These are phyloP conservation scores for Adenanthera pavonina DNA, from an alignment of 306 rosid species.

Conservation along the genomic window DNA sequence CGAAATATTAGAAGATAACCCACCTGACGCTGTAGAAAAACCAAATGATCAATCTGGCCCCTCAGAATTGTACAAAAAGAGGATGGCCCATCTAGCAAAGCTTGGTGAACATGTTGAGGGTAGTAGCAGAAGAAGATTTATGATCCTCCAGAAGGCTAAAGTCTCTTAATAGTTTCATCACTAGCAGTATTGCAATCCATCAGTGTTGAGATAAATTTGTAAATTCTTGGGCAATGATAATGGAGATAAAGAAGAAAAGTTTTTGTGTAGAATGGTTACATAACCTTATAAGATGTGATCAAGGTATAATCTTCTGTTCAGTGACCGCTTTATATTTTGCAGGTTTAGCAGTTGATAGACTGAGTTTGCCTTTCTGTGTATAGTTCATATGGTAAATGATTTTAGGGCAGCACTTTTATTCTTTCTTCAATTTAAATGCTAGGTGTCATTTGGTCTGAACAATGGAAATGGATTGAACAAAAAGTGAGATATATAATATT, in stretches of 20 bases:
- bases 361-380: conserved; percentile 2
- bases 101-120: conserved; percentile 62
- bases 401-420: conserved; percentile 1
- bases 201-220: background rate
- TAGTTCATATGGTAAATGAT: conserved; percentile 23
- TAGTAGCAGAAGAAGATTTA: conserved; percentile 60
- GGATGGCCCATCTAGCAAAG: conserved; percentile 66
- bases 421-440: background rate
- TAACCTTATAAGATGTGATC: no score
- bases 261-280: background rate
- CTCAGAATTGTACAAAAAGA: conserved; percentile 52
- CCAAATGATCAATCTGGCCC: conserved; percentile 14
- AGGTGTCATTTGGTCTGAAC: no score
- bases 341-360: background rate
- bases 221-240: background rate
- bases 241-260: background rate
- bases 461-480: no score
- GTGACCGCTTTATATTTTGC: conserved; percentile 26
- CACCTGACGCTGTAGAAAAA: conserved; percentile 20
- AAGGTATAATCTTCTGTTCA: background rate
- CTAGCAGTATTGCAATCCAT: background rate
- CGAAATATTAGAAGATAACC: conserved; percentile 23
- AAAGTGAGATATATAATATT: no score
- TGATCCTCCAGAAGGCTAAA: conserved; percentile 58
- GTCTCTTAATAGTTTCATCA: conserved; percentile 39